Conservation (phyloP, 1,284 basidiomycete genomes). For the Fistulina hepatica region DNA sequence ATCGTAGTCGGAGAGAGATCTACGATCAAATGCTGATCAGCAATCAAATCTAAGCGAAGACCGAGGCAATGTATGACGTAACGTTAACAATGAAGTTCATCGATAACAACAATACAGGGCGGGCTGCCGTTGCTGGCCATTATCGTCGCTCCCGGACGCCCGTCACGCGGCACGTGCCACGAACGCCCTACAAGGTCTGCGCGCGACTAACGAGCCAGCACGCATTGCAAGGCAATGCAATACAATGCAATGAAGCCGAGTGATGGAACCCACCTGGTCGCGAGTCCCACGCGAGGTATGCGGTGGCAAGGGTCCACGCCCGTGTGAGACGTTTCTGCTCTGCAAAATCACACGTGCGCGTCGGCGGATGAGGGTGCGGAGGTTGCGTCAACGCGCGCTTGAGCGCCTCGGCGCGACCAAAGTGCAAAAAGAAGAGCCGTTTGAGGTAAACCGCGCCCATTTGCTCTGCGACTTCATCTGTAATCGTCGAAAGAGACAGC, state of each 20-base stretch:
- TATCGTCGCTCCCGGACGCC: no score
- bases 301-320: conserved; percentile 56
- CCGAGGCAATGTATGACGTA: conserved; percentile 6
- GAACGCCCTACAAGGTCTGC: no score
- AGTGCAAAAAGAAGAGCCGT: conserved; percentile 47
- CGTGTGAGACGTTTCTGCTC: conserved; percentile 54
- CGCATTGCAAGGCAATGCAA: no score
- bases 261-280: conserved; percentile 37
- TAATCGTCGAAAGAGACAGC: conserved; percentile 26
- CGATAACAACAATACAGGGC: background rate
- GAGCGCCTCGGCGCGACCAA: conserved; percentile 37
- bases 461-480: conserved; percentile 28
- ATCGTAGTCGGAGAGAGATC: conserved; percentile 49
- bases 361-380: conserved; percentile 52
- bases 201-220: no score
- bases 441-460: conserved; percentile 45
- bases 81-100: background rate
- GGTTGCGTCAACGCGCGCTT: conserved; percentile 46
- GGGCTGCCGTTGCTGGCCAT: no score
- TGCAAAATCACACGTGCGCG: conserved; percentile 40
- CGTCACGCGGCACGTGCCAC: no score
- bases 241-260: background rate
- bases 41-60: conserved; percentile 4
- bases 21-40: conserved; percentile 18
- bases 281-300: conserved; percentile 60